These are phyloP conservation scores for Cladorrhinum samala DNA, from an alignment of 495 filamentous ascomycete species.

Conservation along the genomic window DNA sequence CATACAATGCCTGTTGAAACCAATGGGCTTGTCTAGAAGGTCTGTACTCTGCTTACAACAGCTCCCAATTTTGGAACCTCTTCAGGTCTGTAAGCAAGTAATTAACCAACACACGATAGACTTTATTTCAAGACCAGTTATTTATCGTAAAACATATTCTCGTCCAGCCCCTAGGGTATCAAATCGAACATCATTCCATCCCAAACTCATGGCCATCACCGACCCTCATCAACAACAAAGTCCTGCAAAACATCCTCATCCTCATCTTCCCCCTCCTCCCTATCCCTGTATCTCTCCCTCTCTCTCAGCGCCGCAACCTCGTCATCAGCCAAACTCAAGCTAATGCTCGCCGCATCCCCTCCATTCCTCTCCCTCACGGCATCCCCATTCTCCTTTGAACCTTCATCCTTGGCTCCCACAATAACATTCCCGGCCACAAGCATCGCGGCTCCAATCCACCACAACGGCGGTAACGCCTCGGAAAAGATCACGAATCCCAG, in stretches of 20 bases:
- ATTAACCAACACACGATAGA: too few species aligned
- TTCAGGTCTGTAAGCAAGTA: too few species aligned
- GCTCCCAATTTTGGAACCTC: too few species aligned
- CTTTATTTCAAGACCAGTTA: too few species aligned
- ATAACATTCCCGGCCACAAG: slow-evolving; percentile 88
- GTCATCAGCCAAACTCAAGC: not conserved
- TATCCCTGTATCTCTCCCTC: not conserved
- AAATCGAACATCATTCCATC: not conserved
- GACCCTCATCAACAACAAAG: not conserved
- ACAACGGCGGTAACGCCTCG: slow-evolving; percentile 51
- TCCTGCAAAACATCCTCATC: slow-evolving; percentile 16
- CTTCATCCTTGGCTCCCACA: slow-evolving; percentile 74
- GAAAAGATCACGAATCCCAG: slow-evolving; percentile 50
- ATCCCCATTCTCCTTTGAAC: slow-evolving; percentile 2
- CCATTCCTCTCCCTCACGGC: too few species aligned
- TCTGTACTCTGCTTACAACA: too few species aligned
- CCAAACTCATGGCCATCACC: not conserved
- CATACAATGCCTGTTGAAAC: too few species aligned
- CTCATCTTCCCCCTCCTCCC: not conserved
- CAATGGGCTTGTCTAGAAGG: too few species aligned
- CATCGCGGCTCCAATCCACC: slow-evolving; percentile 82
- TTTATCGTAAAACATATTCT: too few species aligned
- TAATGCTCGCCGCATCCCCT: not conserved
- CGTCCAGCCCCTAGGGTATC: too few species aligned
- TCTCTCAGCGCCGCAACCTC: not conserved